Evolutionary conservation across 768 basidiomycete genomes (phyloP).

Genomic region (Omphalotus guepiniiformis): DNA sequence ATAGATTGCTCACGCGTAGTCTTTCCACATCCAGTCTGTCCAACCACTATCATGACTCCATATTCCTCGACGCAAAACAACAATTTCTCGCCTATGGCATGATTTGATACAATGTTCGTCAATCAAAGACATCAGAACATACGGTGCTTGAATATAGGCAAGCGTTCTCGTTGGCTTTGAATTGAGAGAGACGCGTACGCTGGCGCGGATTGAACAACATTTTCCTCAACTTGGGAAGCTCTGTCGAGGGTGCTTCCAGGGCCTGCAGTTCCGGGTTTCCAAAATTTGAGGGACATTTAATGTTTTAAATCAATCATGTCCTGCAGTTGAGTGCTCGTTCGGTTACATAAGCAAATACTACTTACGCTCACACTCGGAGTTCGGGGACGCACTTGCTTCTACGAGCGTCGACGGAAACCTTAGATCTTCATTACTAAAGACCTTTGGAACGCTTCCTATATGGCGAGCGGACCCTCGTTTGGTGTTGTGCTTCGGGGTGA

Average conservation of each 20-base stretch:
- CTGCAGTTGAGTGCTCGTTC: background rate
- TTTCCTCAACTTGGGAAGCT: slow-evolving; percentile 70
- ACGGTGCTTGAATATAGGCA: slow-evolving; percentile 94
- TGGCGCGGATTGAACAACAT: slow-evolving; percentile 63
- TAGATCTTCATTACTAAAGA: too few species aligned
- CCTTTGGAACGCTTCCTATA: too few species aligned
- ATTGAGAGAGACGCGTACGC: slow-evolving; percentile 53
- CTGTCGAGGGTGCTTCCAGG: slow-evolving; percentile 90
- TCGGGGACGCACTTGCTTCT: too few species aligned
- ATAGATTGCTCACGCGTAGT: slow-evolving; percentile 74
- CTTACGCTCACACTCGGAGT: too few species aligned
- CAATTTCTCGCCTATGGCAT: slow-evolving; percentile 61
- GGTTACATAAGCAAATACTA: too few species aligned
- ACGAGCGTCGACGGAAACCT: too few species aligned
- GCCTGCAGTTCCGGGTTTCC: slow-evolving; percentile 84
- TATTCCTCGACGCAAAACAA: slow-evolving; percentile 81
- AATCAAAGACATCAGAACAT: slow-evolving; percentile 20
- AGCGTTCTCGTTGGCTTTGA: slow-evolving; percentile 69
- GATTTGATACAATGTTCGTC: slow-evolving; percentile 1
- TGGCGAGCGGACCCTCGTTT: too few species aligned
- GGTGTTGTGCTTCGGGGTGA: too few species aligned
- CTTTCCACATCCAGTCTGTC: slow-evolving; percentile 96
- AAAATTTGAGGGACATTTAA: slow-evolving; percentile 65
- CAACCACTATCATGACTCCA: slow-evolving; percentile 84
- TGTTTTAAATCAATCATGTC: slow-evolving; percentile 5